Conservation (phyloP, 2,329 filamentous ascomycete species). For the Pseudovirgaria hyperparasitica region DNA sequence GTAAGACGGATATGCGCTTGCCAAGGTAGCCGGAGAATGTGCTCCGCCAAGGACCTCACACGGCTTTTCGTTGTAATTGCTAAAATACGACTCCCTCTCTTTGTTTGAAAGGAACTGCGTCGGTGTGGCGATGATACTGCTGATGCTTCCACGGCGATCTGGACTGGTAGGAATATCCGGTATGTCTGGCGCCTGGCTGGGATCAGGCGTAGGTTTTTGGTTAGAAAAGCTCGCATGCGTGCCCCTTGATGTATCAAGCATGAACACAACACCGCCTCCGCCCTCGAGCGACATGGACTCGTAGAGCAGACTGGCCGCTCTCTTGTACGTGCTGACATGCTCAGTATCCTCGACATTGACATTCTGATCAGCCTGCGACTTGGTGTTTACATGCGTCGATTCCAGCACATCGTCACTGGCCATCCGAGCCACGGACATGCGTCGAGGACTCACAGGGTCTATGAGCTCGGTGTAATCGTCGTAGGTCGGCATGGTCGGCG, state of each 20-base stretch:
- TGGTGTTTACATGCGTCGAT: neutral
- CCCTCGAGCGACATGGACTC: slow-evolving; percentile 33
- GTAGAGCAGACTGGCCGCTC: slow-evolving; percentile 35
- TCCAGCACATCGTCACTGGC: neutral
- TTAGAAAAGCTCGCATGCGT: too few species aligned
- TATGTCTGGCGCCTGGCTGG: slow-evolving; percentile 7
- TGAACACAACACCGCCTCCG: slow-evolving; percentile 37
- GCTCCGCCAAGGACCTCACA: slow-evolving; percentile 1
- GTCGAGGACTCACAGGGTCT: neutral
- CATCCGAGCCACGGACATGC: too few species aligned
- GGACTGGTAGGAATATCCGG: too few species aligned
- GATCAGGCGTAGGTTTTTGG: slow-evolving; percentile 10
- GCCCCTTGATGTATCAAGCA: slow-evolving; percentile 25
- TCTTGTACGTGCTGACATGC: slow-evolving; percentile 30
- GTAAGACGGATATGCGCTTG: slow-evolving; percentile 3
- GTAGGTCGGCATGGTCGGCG: too few species aligned
- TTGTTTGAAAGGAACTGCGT: too few species aligned
- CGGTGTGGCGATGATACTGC: too few species aligned
- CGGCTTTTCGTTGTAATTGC: slow-evolving; percentile 2
- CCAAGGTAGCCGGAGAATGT: slow-evolving; percentile 3
- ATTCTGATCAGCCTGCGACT: slow-evolving; percentile 8
- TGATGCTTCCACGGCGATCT: too few species aligned
- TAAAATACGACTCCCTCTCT: too few species aligned
- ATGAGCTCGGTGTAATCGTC: too few species aligned
- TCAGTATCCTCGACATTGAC: slow-evolving; percentile 20